A percentile compares a stretch with the other conserved stretches of the same genome.
phyloP scores from a whole-genome alignment of 2,329 filamentous ascomycete species.

The Coniochaeta prunicola region DNA sequence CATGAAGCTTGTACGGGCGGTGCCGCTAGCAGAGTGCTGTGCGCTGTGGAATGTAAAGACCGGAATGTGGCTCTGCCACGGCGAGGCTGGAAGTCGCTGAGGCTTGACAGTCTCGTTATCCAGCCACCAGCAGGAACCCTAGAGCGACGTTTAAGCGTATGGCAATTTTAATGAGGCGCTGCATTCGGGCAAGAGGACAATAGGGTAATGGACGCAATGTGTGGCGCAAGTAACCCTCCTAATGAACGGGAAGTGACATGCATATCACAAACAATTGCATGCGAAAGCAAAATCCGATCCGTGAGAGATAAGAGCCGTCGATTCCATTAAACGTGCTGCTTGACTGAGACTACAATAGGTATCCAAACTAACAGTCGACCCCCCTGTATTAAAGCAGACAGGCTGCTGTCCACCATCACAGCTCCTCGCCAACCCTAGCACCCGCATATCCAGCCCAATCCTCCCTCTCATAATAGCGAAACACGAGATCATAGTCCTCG shows the following conservation, averaged over 20 bases:
- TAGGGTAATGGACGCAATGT: background rate
- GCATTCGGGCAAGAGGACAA: background rate
- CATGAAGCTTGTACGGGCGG: background rate
- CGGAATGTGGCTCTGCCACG: background rate
- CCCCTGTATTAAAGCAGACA: no score
- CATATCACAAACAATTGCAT: background rate
- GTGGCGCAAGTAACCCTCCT: background rate
- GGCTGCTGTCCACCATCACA: conserved; percentile 16
- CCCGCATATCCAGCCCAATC: conserved; percentile 57
- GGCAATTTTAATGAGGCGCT: background rate
- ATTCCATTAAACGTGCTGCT: background rate
- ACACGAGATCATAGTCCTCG: conserved; percentile 94
- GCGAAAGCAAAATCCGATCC: no score
- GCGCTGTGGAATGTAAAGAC: background rate
- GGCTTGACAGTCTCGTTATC: background rate
- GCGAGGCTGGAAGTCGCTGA: background rate
- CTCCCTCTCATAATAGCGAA: conserved; percentile 90
- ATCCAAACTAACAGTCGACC: no score
- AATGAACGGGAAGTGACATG: no score
- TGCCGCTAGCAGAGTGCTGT: background rate
- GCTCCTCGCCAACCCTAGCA: conserved; percentile 47
- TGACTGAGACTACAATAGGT: no score
- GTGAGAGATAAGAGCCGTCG: no score
- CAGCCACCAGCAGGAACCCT: background rate
- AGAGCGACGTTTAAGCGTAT: background rate